phyloP scores from a whole-genome alignment of 495 filamentous ascomycete genomes.

The Elasticomyces elasticus region DNA sequence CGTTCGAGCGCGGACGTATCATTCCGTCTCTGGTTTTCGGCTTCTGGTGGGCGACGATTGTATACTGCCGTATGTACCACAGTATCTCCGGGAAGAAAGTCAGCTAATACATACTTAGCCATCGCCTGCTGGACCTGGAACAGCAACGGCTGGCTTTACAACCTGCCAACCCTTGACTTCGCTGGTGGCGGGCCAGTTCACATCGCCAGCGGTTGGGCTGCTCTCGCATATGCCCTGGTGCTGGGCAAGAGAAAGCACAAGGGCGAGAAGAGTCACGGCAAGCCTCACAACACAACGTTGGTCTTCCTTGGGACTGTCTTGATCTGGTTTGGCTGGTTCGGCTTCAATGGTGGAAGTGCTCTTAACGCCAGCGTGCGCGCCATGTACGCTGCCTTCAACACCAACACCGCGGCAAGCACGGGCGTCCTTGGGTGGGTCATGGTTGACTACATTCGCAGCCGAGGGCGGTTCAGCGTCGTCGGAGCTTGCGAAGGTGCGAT shows the following conservation, averaged over 20 bases:
- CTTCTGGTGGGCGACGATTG: constrained; percentile 51
- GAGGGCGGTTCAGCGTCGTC: constrained; percentile 48
- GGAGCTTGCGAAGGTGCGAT: constrained; percentile 54
- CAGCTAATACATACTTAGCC: constrained; percentile 8
- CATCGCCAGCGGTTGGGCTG: constrained; percentile 45
- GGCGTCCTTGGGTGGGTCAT: constrained; percentile 51
- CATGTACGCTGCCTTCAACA: constrained; percentile 52
- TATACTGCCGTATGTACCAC: constrained; percentile 38
- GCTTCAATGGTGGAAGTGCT: constrained; percentile 53
- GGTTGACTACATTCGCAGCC: constrained; percentile 47
- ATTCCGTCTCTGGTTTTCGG: constrained; percentile 46
- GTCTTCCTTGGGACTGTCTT: constrained; percentile 50
- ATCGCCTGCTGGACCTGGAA: constrained; percentile 56
- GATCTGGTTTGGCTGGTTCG: constrained; percentile 45
- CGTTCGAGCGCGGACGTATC: constrained; percentile 48
- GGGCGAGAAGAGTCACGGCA: constrained; percentile 36
- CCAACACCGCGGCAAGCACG: constrained; percentile 48
- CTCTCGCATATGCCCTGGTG: constrained; percentile 47
- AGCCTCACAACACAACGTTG: constrained; percentile 46
- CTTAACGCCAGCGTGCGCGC: constrained; percentile 48
- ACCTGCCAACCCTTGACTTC: constrained; percentile 46
- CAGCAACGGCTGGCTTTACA: constrained; percentile 47
- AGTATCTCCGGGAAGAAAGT: background rate
- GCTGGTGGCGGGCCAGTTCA: constrained; percentile 49
- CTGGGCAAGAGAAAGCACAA: constrained; percentile 44